Evolutionary conservation across 345 rosid genomes (phyloP).

Genomic region (Citrus cavaleriei): DNA sequence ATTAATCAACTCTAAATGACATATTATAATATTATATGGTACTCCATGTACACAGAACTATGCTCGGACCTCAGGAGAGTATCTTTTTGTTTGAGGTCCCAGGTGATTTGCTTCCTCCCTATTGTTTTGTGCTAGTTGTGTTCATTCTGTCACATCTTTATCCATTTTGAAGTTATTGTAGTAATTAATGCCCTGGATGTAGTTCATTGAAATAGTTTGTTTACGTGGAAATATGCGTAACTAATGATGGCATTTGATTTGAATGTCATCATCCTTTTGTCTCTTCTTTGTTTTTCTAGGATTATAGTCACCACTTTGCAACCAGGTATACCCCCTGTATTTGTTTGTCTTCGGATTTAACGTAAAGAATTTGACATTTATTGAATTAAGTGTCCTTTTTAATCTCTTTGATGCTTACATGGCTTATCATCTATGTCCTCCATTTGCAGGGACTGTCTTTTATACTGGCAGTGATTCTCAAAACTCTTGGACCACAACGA

Average conservation of each 20-base stretch:
- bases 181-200: neutral
- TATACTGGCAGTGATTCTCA: constrained; percentile 62
- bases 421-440: constrained; percentile 3
- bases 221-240: neutral
- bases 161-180: neutral
- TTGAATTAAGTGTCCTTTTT: neutral
- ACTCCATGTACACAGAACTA: neutral
- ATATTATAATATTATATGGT: no score
- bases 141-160: neutral
- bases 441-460: constrained; percentile 56
- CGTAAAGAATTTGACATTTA: neutral
- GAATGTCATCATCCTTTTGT: neutral
- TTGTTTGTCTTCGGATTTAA: neutral
- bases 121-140: neutral
- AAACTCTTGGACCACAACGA: constrained; percentile 69
- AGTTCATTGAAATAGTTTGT: neutral
- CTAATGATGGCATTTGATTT: neutral
- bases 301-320: neutral
- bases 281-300: neutral
- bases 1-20: neutral
- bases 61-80: neutral
- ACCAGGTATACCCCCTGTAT: neutral
- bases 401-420: neutral
- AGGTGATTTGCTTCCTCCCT: neutral
- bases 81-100: neutral